Conservation (phyloP, 768 basidiomycete genomes). For the Collybia mongolica region DNA sequence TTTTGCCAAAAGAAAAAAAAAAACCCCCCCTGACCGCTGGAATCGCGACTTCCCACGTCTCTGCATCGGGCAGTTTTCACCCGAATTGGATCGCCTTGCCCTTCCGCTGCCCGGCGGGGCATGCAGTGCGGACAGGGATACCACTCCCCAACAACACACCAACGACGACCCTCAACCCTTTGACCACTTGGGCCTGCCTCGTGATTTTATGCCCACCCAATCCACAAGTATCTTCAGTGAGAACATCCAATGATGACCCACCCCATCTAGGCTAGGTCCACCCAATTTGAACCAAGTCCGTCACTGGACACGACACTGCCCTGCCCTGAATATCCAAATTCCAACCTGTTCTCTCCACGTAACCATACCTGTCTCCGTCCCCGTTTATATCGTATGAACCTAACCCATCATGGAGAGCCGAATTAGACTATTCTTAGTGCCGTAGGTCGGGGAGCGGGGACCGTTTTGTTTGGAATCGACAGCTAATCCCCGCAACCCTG, state of each 20-base stretch:
- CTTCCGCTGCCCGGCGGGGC: neutral
- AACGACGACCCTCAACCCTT: neutral
- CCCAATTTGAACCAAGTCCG: too few species aligned
- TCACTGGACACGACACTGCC: neutral
- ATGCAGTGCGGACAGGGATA: neutral
- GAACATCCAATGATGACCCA: too few species aligned
- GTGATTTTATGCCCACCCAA: neutral
- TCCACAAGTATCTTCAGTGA: too few species aligned
- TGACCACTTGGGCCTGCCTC: neutral
- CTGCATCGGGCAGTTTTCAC: neutral
- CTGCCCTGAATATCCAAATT: neutral
- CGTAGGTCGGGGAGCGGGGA: too few species aligned
- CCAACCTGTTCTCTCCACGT: too few species aligned
- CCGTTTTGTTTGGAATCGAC: too few species aligned
- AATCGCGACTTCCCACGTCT: neutral
- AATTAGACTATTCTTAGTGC: too few species aligned
- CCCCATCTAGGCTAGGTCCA: too few species aligned
- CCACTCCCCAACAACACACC: neutral
- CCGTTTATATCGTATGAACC: too few species aligned
- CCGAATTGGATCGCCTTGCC: neutral
- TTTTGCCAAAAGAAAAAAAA: neutral
- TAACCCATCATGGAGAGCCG: too few species aligned
- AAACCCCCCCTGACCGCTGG: neutral
- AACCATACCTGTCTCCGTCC: too few species aligned
- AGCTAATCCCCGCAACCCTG: too few species aligned